A percentile compares a stretch with the other conserved stretches of the same genome.
Conservation (phyloP, 169 alveolate species). For the Eimeria necatrix region DNA sequence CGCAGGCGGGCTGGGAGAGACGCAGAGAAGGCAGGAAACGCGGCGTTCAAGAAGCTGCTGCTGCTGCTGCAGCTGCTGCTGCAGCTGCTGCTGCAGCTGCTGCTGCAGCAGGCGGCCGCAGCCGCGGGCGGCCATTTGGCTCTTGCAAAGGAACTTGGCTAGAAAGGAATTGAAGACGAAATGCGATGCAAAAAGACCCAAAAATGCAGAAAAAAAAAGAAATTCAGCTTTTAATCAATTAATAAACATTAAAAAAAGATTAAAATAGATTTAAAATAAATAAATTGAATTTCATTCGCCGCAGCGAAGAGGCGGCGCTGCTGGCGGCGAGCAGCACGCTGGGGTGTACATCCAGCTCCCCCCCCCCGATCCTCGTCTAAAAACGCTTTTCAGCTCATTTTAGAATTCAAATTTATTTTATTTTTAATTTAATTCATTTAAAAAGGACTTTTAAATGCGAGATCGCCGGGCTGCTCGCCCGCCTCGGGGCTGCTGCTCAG, state of each 20-base stretch:
- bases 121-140: no score
- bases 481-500: background rate
- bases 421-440: background rate
- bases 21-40: background rate
- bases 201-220: no score
- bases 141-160: background rate
- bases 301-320: background rate
- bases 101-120: no score
- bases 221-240: no score
- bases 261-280: no score
- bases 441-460: background rate
- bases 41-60: background rate
- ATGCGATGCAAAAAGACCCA: background rate
- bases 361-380: background rate
- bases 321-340: background rate
- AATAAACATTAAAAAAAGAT: no score
- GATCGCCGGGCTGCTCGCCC: background rate
- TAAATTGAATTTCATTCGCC: background rate
- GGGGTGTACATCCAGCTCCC: background rate
- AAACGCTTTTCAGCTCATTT: background rate
- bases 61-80: background rate
- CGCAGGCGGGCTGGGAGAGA: background rate
- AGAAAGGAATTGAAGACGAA: background rate
- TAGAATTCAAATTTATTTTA: no score
- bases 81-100: background rate